phyloP scores from a whole-genome alignment of 306 rosid species.

The Corylus heterophylla region DNA sequence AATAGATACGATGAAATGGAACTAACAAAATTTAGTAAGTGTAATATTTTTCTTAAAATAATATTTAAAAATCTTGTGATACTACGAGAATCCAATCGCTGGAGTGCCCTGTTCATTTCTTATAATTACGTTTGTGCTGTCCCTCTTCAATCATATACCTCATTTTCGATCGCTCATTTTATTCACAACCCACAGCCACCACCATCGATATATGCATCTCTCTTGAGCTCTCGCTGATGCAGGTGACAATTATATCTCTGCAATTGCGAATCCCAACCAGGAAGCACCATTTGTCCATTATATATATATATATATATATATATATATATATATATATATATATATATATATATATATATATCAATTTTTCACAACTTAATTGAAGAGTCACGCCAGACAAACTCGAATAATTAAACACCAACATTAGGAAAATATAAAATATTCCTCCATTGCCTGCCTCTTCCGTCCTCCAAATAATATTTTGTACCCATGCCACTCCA shows the following conservation, averaged over 20 bases:
- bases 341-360: too few species aligned
- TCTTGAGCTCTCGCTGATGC: not conserved
- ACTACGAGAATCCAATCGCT: not conserved
- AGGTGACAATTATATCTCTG: not conserved
- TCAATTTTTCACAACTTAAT: not conserved
- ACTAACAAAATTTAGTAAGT: too few species aligned
- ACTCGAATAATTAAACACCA: too few species aligned
- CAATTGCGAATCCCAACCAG: not conserved
- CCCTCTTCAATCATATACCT: conserved; percentile 4
- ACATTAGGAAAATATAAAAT: too few species aligned
- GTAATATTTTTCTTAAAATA: too few species aligned
- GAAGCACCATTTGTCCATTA: not conserved
- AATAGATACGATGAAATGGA: too few species aligned
- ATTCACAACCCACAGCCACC: not conserved
- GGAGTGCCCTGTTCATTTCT: not conserved
- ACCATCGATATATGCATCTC: not conserved
- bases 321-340: too few species aligned
- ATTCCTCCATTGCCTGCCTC: not conserved
- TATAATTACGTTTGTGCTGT: not conserved
- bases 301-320: too few species aligned
- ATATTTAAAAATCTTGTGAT: not conserved
- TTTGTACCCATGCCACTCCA: too few species aligned
- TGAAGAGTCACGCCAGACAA: not conserved
- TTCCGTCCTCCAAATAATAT: too few species aligned
- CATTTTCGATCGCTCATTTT: too few species aligned